Evolutionary conservation across 2,329 filamentous ascomycete genomes (phyloP).

Genomic region (Ceratocystis smalleyi): DNA sequence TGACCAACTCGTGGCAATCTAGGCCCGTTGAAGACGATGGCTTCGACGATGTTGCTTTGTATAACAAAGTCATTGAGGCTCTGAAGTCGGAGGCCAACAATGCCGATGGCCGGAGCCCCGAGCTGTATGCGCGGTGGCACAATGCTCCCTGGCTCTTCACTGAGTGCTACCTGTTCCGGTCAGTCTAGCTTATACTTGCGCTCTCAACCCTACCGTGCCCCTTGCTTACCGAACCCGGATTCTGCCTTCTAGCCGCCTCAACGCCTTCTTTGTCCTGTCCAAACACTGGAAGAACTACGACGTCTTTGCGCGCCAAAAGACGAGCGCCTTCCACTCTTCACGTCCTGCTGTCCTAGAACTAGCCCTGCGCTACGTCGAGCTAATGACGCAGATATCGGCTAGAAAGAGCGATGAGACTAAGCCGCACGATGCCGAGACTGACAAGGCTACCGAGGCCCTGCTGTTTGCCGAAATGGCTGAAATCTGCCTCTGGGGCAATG

Average conservation of each 20-base stretch:
- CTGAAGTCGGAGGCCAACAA: conserved; percentile 32
- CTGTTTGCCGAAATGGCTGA: conserved; percentile 89
- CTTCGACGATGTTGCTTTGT: conserved; percentile 55
- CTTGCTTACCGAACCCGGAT: not conserved
- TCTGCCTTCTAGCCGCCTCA: conserved; percentile 45
- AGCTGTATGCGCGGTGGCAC: conserved; percentile 48
- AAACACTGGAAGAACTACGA: conserved; percentile 82
- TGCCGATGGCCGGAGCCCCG: conserved; percentile 29
- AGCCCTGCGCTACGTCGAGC: conserved; percentile 59
- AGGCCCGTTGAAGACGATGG: conserved; percentile 67
- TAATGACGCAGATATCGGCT: conserved; percentile 34
- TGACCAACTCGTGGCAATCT: conserved; percentile 14
- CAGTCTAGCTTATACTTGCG: conserved; percentile 18
- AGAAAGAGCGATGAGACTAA: conserved; percentile 44
- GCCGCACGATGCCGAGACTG: conserved; percentile 17
- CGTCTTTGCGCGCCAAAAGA: conserved; percentile 78
- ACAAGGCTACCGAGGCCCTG: conserved; percentile 52
- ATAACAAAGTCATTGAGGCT: conserved; percentile 71
- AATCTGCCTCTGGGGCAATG: conserved; percentile 95
- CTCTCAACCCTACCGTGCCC: not conserved
- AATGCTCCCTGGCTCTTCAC: conserved; percentile 74
- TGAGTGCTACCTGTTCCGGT: conserved; percentile 90
- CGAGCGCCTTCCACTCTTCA: conserved; percentile 80
- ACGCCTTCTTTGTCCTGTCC: conserved; percentile 60
- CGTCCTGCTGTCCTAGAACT: conserved; percentile 73